Evolutionary conservation across 202 grass and related monocot genomes (phyloP), one percentile per base, ranked within the genome.

Genomic region (Carex sylvatica): DNA sequence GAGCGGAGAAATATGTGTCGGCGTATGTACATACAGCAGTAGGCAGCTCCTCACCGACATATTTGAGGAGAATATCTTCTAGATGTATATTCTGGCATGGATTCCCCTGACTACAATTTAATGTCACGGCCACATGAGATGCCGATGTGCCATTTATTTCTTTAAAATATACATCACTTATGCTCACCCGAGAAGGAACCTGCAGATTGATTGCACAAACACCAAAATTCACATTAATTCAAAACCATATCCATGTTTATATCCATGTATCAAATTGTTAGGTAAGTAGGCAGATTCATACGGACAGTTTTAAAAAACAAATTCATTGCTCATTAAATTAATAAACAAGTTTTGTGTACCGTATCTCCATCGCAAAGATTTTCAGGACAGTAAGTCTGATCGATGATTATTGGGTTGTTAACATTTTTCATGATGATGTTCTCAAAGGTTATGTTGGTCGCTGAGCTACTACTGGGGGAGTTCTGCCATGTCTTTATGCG

Each of bases 401-500:
- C 92, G 30, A 94, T 94, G 85, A 91, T 87, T 77, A 94, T 88
- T 5, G 92, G 89, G 33, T 94, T 88, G 67, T 36, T 54, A 18
- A 92, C 92, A 51, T 88, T 85, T 18, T 83, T 81, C 92, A 94
- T 91, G 4, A 76, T 8, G 2, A 91, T 67, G 69, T 89, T 91
- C 83, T 88, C 64, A 30, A 89, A 94, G 0, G 84, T 65, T 69
- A 94, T 84, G 80, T 94, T 90, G 0, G 79, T 58, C 1, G 84
- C 92, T 3, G 56, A 5, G 62, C 65, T 94, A 55, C 49, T 88
- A 18, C 30, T 33, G 0, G 89, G 85, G 4, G 92, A 89, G 79
- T 94, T 80, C 68, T 86, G 80, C 87, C 89, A 94, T 0, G 92
- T 91, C 79, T 94, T 94, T 59, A 91, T 94, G 64, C 89, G 82